phyloP scores from a whole-genome alignment of 768 basidiomycete genomes.

The Tricholoma sp. region DNA sequence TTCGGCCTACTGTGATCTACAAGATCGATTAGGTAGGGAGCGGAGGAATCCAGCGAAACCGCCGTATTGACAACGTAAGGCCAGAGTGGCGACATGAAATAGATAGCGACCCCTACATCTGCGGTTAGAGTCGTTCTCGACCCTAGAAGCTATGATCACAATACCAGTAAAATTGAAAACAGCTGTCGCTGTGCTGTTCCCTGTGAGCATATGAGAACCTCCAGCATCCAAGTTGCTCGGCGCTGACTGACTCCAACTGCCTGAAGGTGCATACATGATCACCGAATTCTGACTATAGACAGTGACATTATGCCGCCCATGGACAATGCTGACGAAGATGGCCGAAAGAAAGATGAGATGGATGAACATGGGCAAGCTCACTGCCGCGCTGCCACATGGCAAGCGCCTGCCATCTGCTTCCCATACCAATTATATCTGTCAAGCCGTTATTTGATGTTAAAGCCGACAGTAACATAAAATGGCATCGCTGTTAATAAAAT shows the following conservation, averaged over 20 bases:
- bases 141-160: conserved; percentile 1
- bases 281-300: conserved; percentile 26
- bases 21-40: conserved; percentile 29
- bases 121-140: background rate
- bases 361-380: conserved; percentile 11
- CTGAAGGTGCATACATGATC: conserved; percentile 26
- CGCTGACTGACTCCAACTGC: conserved; percentile 26
- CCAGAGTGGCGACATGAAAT: conserved; percentile 40
- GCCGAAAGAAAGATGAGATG: conserved; percentile 9
- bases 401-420: background rate
- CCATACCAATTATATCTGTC: background rate
- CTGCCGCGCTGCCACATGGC: conserved; percentile 1
- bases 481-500: no score
- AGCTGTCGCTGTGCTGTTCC: conserved; percentile 27
- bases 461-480: background rate
- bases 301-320: conserved; percentile 25
- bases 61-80: conserved; percentile 39
- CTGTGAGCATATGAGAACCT: conserved; percentile 21
- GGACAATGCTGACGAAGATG: conserved; percentile 7
- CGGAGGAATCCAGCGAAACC: conserved; percentile 33
- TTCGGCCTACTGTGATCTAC: conserved; percentile 29
- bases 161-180: conserved; percentile 37
- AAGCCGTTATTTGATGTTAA: background rate
- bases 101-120: conserved; percentile 35
- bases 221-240: conserved; percentile 29